Percentiles rank a stretch among this genome's conserved stretches.
phyloP scores from a whole-genome alignment of 192 early-diverging fungal genomes.

The Backusella liffmaniae region DNA sequence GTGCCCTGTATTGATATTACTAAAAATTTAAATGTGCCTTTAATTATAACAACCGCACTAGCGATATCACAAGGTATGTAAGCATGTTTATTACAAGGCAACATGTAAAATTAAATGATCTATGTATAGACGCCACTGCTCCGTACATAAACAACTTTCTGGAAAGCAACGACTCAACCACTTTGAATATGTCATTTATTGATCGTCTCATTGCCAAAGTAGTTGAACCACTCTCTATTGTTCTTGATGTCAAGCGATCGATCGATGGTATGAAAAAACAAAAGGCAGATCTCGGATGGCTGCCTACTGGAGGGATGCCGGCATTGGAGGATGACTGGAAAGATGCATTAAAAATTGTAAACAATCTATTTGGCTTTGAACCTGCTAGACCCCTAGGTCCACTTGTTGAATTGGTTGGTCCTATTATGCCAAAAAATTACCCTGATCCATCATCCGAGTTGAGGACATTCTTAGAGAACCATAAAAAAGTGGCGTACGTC shows the following conservation, averaged over 20 bases:
- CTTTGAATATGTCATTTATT: background rate
- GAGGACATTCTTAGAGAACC: constrained; percentile 10
- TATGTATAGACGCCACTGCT: constrained; percentile 15
- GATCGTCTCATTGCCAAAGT: constrained; percentile 7
- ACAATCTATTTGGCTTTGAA: constrained; percentile 27
- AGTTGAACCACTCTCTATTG: background rate
- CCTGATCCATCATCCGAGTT: background rate
- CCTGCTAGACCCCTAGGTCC: constrained; percentile 24
- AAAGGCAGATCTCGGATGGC: background rate
- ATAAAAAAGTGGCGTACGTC: constrained; percentile 26
- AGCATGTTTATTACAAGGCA: background rate
- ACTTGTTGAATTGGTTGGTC: constrained; percentile 33
- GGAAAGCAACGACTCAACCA: background rate
- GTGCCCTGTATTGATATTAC: constrained; percentile 17
- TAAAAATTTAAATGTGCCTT: constrained; percentile 14
- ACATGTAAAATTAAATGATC: background rate
- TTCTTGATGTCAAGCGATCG: background rate
- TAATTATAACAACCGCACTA: constrained; percentile 19
- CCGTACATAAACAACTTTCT: constrained; percentile 13
- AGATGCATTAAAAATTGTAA: constrained; percentile 23
- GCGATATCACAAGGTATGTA: constrained; percentile 19
- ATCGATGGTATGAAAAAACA: background rate
- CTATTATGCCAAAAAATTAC: constrained; percentile 30
- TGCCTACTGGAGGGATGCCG: background rate
- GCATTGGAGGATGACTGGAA: constrained; percentile 2